Base-by-base conservation (phyloP, 805 yeast genomes). In the Torulaspora maleeae region DNA sequence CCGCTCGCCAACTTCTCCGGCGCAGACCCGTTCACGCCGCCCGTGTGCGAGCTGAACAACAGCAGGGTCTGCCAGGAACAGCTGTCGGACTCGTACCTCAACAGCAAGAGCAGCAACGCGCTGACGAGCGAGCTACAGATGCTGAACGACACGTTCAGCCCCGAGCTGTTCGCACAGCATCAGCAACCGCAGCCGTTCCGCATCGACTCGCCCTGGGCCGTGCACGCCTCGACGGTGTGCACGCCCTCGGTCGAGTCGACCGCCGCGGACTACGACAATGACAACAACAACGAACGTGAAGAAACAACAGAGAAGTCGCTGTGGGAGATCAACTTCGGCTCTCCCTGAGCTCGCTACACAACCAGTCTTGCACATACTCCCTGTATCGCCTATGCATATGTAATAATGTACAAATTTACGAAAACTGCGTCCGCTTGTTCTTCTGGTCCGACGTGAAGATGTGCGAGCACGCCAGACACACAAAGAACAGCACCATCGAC, bases 401-500 rank as follows among this genome's bases (percentile, higher is more conserved):
- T 38, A 45, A 12, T 36, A 41, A 35, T 36, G 40, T 29, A 38
- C 38, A 46, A 41, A 41, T 20, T 20, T 35, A 48, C 27, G 46
- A 41, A 36, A 63, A 68, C 50, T 58, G 65, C 29, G 66, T 66
- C 53, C 68, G 57, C 50, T 51, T 69, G 44, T 63, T 64, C 55
- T 64, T 65, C 43, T 63, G 61, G 46, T 65, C 69, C 35, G 68
- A 63, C 17, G 72, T 68, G 45, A 65, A 72, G 13, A 85, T 88
- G 60, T 85, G 80, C 53, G 86, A 85, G 66, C 99, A 91, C 44
- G 81, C 76, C 56, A 86, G 69, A 67, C 99, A 91, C 43, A 93
- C 99, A 66, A 87, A 93, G 63, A 90, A 90, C 68, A 89, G 74
- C 41, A 84, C 82, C 99, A 93, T 93, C 48, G 91, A 82, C 1